Evolutionary conservation across 1,139 yeast species (phyloP).

Genomic region (Casaregolazyma lundiana): DNA sequence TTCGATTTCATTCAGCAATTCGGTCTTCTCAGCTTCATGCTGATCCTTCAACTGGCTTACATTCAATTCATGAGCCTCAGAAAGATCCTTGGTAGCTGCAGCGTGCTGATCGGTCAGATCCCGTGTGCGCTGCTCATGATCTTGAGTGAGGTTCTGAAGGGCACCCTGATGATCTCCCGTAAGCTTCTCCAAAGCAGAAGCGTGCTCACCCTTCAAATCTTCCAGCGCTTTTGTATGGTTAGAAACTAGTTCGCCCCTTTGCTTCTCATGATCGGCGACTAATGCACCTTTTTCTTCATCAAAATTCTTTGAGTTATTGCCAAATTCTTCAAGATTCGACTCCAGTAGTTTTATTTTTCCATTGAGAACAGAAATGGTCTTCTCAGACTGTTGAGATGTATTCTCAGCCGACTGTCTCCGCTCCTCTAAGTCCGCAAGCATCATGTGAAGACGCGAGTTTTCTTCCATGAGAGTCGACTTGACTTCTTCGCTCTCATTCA

Average conservation of each 20-base stretch:
- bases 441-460: conserved; percentile 29
- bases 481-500: conserved; percentile 28
- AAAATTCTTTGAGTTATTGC: neutral
- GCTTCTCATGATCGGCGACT: conserved; percentile 3
- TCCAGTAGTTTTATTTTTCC: conserved; percentile 16
- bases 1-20: conserved; percentile 4
- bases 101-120: conserved; percentile 6
- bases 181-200: neutral
- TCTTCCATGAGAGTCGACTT: conserved; percentile 32
- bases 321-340: conserved; percentile 7
- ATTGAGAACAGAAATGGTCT: conserved; percentile 14
- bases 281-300: conserved; percentile 8
- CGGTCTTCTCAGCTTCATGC: conserved; percentile 7
- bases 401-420: conserved; percentile 14
- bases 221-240: conserved; percentile 3
- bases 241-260: neutral
- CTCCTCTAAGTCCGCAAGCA: conserved; percentile 28
- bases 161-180: conserved; percentile 3
- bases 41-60: conserved; percentile 4
- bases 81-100: neutral
- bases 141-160: conserved; percentile 1
- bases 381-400: conserved; percentile 17
- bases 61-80: conserved; percentile 9
- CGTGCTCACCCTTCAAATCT: conserved; percentile 3
- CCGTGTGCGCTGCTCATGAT: neutral